These are phyloP conservation scores for Sporothrix variecibatus DNA, from an alignment of 2,329 filamentous ascomycete genomes.

Conservation along the genomic window DNA sequence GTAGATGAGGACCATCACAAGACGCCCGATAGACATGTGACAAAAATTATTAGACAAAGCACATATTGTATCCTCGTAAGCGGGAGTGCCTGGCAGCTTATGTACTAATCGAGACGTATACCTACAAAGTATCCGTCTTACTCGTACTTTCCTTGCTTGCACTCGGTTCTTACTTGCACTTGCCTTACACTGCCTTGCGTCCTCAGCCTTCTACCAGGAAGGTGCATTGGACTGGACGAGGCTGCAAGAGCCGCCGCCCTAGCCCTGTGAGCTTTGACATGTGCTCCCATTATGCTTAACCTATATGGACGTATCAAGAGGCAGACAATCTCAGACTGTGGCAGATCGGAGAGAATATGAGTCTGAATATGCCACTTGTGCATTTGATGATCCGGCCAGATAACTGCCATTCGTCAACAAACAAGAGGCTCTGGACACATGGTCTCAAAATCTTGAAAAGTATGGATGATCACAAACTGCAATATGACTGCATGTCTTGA, in stretches of 20 bases:
- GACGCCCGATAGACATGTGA: neutral
- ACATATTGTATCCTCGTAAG: conserved; percentile 1
- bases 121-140: neutral
- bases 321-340: neutral
- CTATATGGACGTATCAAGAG: neutral
- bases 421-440: conserved; percentile 4
- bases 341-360: neutral
- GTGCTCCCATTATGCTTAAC: neutral
- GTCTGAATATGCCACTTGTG: neutral
- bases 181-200: neutral
- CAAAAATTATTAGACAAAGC: neutral
- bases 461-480: neutral
- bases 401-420: neutral
- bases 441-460: neutral
- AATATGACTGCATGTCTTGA: neutral
- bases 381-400: neutral
- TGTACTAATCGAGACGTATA: neutral
- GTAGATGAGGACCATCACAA: neutral
- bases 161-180: neutral
- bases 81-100: neutral
- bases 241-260: neutral
- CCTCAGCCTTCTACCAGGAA: conserved; percentile 8
- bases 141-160: neutral
- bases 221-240: neutral
- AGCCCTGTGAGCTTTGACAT: neutral